A percentile compares a stretch with the other conserved stretches of the same genome.
Evolutionary conservation across 164 flowering plant genomes (phyloP).

Genomic region (Litsea cubeba): DNA sequence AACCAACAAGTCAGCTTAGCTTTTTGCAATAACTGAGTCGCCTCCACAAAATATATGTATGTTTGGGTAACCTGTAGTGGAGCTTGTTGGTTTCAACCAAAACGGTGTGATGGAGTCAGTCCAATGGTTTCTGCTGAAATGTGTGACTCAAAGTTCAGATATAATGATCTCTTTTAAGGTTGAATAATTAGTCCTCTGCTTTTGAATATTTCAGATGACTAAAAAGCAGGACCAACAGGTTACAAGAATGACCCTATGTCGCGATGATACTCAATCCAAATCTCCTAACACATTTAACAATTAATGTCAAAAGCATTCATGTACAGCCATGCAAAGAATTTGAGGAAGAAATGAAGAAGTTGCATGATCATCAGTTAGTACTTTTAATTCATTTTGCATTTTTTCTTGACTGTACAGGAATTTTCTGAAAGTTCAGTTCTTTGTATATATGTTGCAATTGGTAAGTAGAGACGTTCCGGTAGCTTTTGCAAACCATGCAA

Average conservation of each 20-base stretch:
- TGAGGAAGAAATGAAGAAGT: slow-evolving; percentile 71
- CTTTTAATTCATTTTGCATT: slow-evolving; percentile 2
- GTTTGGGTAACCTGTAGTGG: too few relatives aligned
- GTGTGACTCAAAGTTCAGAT: too few relatives aligned
- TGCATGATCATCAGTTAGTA: slow-evolving; percentile 75
- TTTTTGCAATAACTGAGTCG: too few relatives aligned
- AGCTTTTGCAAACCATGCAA: slow-evolving; percentile 48
- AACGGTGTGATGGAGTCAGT: too few relatives aligned
- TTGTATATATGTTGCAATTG: slow-evolving; percentile 47
- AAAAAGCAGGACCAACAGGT: slow-evolving; percentile 68
- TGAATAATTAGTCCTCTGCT: slow-evolving; percentile 6
- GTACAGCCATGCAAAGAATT: slow-evolving; percentile 66
- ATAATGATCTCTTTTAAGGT: not conserved
- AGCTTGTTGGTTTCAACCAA: too few relatives aligned
- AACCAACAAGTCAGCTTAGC: too few relatives aligned
- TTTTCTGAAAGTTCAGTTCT: not conserved
- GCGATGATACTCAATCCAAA: slow-evolving; percentile 54
- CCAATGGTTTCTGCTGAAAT: too few relatives aligned
- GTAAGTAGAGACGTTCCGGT: slow-evolving; percentile 52
- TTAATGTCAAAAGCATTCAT: slow-evolving; percentile 46
- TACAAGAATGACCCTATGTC: slow-evolving; percentile 60
- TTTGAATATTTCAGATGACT: slow-evolving; percentile 47
- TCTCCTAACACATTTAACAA: slow-evolving; percentile 56
- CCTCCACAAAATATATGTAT: too few relatives aligned
- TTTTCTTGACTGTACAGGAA: not conserved